Evolutionary conservation across 257 asterid species (phyloP), one percentile per base, ranked within the genome.

Genomic region (Misopates orontium): DNA sequence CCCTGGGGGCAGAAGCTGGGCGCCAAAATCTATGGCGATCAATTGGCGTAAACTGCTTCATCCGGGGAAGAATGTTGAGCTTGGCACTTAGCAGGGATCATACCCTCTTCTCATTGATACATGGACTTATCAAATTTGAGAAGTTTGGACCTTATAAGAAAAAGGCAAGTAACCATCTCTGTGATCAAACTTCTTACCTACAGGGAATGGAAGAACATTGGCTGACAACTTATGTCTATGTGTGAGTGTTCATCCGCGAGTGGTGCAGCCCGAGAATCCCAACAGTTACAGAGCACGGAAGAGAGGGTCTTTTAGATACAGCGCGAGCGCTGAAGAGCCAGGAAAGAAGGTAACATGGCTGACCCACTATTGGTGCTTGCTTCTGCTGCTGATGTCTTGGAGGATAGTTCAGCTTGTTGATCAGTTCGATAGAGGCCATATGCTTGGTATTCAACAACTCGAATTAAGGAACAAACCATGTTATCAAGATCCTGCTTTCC

Each of bases 1-100:
- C 98, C 6, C 91, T 87, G n/a, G 8, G 97, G 97, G n/a, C 94
- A 89, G 79, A 74, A 97, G 78, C 98, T 92, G 11, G 98, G 97
- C 11, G 98, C 89, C 41, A 92, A 92, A 72, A 87, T 92, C 69
- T 89, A 36, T 65, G 97, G 98, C 70, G 96, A 89, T 68, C 97
- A 92, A 78, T 78, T 61, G 11, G 98, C 59, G 10, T 23, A 60
- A 73, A 71, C 86, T 89, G 98, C 89, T 89, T 75, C 96, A 93
- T 73, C 95, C 97, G 16, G 98, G 98, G 56, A 93, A 87, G 56
- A 93, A 93, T 44, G 98, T 93, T 28, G 98, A 97, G 52, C 72
- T 92, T 10, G 97, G 97, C 36, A n/a, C n/a, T n/a, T n/a, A n/a
- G n/a, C 49, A 86, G 81, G 82, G 88, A 93, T 74, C 88, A 84